These are phyloP conservation scores for Taiwanofungus camphoratus DNA, from an alignment of 1,284 basidiomycete species.

Conservation along the genomic window DNA sequence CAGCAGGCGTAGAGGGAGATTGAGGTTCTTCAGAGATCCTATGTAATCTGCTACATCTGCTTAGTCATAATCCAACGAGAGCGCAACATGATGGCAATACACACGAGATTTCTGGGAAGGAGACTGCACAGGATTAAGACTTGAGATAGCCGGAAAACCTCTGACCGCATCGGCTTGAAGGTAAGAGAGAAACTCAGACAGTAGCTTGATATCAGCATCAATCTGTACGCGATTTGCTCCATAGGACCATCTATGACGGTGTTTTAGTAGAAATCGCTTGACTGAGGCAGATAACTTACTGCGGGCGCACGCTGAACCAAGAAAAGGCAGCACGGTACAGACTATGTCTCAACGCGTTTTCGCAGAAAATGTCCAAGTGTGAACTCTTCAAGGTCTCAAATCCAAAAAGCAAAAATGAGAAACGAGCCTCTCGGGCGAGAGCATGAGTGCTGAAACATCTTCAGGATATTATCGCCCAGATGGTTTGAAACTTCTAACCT, in stretches of 20 bases:
- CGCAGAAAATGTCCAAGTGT: constrained; percentile 79
- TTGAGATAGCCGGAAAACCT: constrained; percentile 63
- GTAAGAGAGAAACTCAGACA: constrained; percentile 79
- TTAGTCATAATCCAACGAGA: constrained; percentile 4
- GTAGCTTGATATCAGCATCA: constrained; percentile 80
- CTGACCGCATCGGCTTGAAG: constrained; percentile 72
- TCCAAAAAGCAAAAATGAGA: constrained; percentile 87
- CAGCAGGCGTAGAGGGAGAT: constrained; percentile 73
- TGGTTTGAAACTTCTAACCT: constrained; percentile 45
- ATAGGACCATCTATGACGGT: constrained; percentile 78
- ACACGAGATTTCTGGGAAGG: constrained; percentile 41
- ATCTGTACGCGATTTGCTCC: constrained; percentile 90
- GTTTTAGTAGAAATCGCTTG: neutral
- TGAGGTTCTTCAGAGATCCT: constrained; percentile 42
- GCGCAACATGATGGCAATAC: constrained; percentile 24
- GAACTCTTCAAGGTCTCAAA: constrained; percentile 91
- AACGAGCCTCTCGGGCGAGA: constrained; percentile 84
- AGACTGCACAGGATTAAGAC: constrained; percentile 52
- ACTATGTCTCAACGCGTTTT: constrained; percentile 70
- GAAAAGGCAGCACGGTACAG: constrained; percentile 80
- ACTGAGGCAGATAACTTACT: constrained; percentile 48
- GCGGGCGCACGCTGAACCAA: constrained; percentile 90
- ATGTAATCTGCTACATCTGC: constrained; percentile 44
- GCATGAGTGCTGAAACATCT: constrained; percentile 72
- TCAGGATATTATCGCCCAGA: neutral